These are phyloP conservation scores for Raphanus raphanistrum DNA, from an alignment of 345 rosid genomes.

Conservation along the genomic window DNA sequence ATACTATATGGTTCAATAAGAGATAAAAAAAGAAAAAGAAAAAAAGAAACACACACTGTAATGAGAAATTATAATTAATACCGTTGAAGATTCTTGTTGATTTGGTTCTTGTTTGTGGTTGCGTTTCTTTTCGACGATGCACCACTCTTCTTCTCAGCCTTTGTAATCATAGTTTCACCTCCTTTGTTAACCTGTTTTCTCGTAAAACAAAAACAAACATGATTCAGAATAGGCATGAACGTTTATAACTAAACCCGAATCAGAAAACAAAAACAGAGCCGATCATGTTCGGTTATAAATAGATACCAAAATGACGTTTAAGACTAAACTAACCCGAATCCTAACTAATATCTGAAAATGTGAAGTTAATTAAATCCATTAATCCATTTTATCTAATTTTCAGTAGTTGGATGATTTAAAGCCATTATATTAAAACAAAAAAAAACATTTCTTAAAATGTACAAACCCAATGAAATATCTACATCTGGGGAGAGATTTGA, in stretches of 20 bases:
- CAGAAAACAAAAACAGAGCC: neutral
- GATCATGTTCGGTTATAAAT: neutral
- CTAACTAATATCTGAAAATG: neutral
- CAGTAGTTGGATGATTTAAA: neutral
- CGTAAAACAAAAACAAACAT: neutral
- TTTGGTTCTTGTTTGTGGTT: constrained; percentile 49
- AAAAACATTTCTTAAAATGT: neutral
- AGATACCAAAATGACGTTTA: neutral
- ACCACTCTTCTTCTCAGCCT: constrained; percentile 49
- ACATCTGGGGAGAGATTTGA: neutral
- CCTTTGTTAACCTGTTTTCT: constrained; percentile 62
- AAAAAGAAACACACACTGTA: neutral
- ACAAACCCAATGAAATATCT: neutral
- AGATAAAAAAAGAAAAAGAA: neutral
- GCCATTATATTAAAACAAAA: neutral
- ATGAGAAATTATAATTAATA: constrained; percentile 19
- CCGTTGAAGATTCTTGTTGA: constrained; percentile 81
- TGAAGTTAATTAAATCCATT: neutral
- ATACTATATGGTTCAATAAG: neutral
- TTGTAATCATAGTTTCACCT: constrained; percentile 64
- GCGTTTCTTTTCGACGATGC: constrained; percentile 29
- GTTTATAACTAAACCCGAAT: neutral
- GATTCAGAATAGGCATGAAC: neutral
- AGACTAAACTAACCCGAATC: neutral
- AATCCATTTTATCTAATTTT: neutral